Base-by-base conservation (phyloP, 2,329 filamentous ascomycete species). In the Sporothrix brasiliensis region DNA sequence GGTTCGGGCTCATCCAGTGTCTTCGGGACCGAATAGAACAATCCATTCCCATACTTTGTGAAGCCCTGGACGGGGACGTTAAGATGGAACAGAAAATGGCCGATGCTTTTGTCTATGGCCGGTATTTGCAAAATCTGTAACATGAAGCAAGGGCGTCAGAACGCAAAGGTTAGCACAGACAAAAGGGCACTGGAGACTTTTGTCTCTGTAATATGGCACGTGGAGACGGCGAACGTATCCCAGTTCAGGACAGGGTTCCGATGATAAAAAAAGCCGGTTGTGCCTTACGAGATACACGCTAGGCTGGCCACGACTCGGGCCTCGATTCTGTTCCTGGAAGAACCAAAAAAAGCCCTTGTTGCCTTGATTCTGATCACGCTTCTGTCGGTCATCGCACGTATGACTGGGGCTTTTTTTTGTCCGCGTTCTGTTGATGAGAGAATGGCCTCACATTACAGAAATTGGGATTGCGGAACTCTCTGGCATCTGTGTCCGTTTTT, bases 11-110 rank as follows among this genome's bases (percentile, higher is more conserved):
- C 56, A n/a, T 63, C 34, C 39, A 52, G 56, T 63, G 27, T 54
- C 47, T 69, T 63, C 68, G 68, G 68, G 44, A 69, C 68, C 68
- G 14, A 44, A 44, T 16, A 13, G 68, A 68, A 49, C 7, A n/a
- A 24, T n/a, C 58, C 3, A 21, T 13, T 27, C 16, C 14, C 1
- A 21, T 24, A 50, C 50, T 50, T 50, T 50, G 9, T 19, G 14
- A 21, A 5, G 19, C 4, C 47, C 47, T 49, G 47, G 14, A 49
- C 16, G n/a, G 47, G 6, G 13, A 49, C 14, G 16, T 3, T 49
- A 19, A 19, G 47, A 19, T 16, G 47, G 16, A 3, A 49, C 16
- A 5, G 16, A 49, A 19, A 14, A 49, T 19, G 11, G 41, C 41
- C 27, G 4, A 30, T 30, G 27, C 27, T 30, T 30, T 30, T 5